Conservation (phyloP, 257 asterid genomes). For the Leptodermis oblonga region DNA sequence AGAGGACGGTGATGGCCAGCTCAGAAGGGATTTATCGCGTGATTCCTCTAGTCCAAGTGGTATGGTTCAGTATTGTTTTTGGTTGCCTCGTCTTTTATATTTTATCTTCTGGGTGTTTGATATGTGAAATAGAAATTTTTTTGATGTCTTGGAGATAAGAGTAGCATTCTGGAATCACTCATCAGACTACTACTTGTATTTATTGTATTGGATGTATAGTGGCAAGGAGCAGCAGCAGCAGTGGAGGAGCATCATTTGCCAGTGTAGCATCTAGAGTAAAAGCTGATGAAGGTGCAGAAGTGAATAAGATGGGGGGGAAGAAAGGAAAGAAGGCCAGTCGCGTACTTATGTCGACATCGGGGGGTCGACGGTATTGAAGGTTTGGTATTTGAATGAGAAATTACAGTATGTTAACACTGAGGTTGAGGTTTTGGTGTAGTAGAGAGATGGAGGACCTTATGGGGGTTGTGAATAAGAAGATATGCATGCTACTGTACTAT, state of each 20-base stretch:
- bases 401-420: no score
- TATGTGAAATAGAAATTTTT: not conserved
- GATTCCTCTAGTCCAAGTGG: slow-evolving; percentile 44
- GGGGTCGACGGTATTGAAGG: slow-evolving; percentile 77
- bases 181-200: slow-evolving; percentile 5
- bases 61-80: slow-evolving; percentile 24
- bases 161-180: not conserved
- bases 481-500: no score
- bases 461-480: no score
- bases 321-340: slow-evolving; percentile 72
- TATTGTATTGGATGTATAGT: no score
- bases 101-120: not conserved
- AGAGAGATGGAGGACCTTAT: no score
- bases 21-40: slow-evolving; percentile 22
- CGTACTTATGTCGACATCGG: slow-evolving; percentile 72
- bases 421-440: no score
- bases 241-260: slow-evolving; percentile 47
- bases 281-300: slow-evolving; percentile 32
- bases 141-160: not conserved
- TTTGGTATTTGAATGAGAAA: not conserved
- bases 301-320: slow-evolving; percentile 35
- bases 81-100: not conserved
- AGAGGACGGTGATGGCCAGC: slow-evolving; percentile 31
- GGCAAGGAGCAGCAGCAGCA: slow-evolving; percentile 27
- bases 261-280: slow-evolving; percentile 57